phyloP scores from a whole-genome alignment of 2,329 filamentous ascomycete species.

The Apiospora rasikravindrae region DNA sequence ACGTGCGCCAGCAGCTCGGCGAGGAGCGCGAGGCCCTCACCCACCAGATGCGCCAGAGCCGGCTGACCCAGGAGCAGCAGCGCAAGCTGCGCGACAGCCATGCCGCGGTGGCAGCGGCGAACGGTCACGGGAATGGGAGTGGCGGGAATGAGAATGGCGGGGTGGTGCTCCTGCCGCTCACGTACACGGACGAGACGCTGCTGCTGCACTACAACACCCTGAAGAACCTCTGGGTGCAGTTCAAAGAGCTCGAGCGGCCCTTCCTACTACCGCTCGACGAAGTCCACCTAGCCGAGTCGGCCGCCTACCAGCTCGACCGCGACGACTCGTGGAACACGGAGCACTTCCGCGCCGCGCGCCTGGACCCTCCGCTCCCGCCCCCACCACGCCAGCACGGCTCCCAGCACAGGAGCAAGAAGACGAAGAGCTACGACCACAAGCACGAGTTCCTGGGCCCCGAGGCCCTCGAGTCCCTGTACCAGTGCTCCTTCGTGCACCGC shows the following conservation, averaged over 20 bases:
- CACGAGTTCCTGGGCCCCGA: conserved; percentile 17
- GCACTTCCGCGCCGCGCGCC: conserved; percentile 24
- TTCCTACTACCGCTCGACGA: conserved; percentile 24
- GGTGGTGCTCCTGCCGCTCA: conserved; percentile 18
- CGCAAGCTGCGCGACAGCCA: background rate
- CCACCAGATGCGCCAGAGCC: conserved; percentile 27
- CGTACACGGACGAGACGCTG: conserved; percentile 28
- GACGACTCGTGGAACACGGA: conserved; percentile 25
- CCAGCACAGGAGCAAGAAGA: background rate
- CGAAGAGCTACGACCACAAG: conserved; percentile 3
- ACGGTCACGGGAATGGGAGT: too few species aligned
- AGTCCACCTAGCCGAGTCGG: conserved; percentile 23
- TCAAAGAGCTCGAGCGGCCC: conserved; percentile 29
- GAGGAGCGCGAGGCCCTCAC: conserved; percentile 29
- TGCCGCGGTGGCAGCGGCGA: background rate
- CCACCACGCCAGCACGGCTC: background rate
- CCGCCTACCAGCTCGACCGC: conserved; percentile 18
- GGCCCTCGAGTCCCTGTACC: conserved; percentile 25
- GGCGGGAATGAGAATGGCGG: background rate
- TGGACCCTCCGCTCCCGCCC: background rate
- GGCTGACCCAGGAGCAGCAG: conserved; percentile 10
- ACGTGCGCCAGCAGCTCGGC: conserved; percentile 26
- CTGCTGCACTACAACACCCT: conserved; percentile 28
- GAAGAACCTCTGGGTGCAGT: conserved; percentile 28
- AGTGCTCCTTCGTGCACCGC: conserved; percentile 27